A percentile compares a stretch with the other conserved stretches of the same genome.
Evolutionary conservation across 495 filamentous ascomycete species (phyloP).

Genomic region (Penicillium roqueforti): DNA sequence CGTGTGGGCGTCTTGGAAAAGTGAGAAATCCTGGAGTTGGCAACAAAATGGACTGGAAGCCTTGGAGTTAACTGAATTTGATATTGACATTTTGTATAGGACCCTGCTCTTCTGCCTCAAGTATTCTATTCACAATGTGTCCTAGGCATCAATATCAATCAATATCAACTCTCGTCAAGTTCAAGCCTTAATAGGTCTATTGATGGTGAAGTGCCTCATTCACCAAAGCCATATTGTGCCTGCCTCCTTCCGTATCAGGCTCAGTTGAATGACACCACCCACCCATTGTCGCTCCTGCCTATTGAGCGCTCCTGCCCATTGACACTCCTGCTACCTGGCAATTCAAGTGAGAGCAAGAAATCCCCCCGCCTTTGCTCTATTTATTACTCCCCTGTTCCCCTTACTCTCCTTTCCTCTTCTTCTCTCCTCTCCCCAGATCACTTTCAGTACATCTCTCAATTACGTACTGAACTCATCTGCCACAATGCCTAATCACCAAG

Average conservation of each 20-base stretch:
- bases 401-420: too few relatives aligned
- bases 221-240: too few relatives aligned
- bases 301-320: too few relatives aligned
- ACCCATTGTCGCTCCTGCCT: too few relatives aligned
- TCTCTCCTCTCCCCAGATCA: background rate
- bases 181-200: too few relatives aligned
- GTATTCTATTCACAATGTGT: background rate
- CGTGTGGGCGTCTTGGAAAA: background rate
- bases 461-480: too few relatives aligned
- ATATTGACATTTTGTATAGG: background rate
- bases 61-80: background rate
- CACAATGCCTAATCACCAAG: too few relatives aligned
- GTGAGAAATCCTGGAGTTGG: background rate
- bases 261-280: background rate
- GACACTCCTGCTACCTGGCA: background rate
- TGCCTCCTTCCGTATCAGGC: too few relatives aligned
- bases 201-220: too few relatives aligned
- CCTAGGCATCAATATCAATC: background rate
- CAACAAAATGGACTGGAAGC: background rate
- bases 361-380: too few relatives aligned
- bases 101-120: background rate
- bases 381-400: background rate
- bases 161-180: background rate
- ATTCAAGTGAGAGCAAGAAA: too few relatives aligned
- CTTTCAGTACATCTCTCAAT: too few relatives aligned